Evolutionary conservation across 164 flowering plant genomes (phyloP), one percentile per base, ranked within the genome.

Genomic region (Magnolia officinalis): DNA sequence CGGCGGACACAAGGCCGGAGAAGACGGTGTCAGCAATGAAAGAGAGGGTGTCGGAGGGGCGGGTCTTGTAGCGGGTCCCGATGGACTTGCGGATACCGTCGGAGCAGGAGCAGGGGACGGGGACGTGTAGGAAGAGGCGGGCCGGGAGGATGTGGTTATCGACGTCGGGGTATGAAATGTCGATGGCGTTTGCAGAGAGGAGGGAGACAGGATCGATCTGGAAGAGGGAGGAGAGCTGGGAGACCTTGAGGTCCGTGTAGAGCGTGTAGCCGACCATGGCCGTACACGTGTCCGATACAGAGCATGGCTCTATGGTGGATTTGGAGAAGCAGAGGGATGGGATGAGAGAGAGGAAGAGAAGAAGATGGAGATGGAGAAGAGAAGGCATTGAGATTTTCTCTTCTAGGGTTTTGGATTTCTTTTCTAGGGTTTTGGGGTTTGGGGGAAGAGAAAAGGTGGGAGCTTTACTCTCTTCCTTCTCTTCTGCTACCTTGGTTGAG

Each of bases 261-360:
- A 96, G 91, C 0, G 91, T 89, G 91, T 96, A 96, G 9, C 93
- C 97, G 19, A 90, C 82, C 75, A 94, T 71, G 68, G 99, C 88
- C 76, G 84, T 84, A 90, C 99, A 96, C 11, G 95, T 71, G 73
- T 91, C 91, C 59, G 91, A 82, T 87, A 80, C 83, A 23, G 91
- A 85, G 74, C 99, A 94, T n/a, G 99, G 99, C 78, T 96, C 99
- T 49, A 96, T 96, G 24, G 97, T 96, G 63, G 99, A 96, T 76
- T 94, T 96, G 58, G 19, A 72, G 55, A 79, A 13, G 14, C 74
- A 21, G 61, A 74, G 4, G 72, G 70, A 18, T 74, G 80, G 8
- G 45, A 80, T 2, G 24, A 65, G 63, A 73, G 67, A 64, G 75
- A 74, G 2, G 65, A 21, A 61, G 67, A 71, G 55, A 18, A 21